phyloP scores from a whole-genome alignment of 2,329 filamentous ascomycete genomes.

The Dothideomycetes sp. region DNA sequence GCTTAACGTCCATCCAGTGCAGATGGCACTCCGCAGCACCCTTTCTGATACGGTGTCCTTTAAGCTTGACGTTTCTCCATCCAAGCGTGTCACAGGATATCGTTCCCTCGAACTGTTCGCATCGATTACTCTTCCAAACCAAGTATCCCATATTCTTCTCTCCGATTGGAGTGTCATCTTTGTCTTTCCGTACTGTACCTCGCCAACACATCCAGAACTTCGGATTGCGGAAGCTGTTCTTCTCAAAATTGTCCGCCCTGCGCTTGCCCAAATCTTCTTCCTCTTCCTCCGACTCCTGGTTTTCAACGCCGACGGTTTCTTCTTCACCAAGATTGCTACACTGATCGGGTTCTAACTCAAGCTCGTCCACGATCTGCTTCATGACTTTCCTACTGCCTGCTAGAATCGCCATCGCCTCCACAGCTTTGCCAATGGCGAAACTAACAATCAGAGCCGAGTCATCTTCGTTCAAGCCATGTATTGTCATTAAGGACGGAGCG shows the following conservation, averaged over 20 bases:
- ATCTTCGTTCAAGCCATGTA: too few relatives aligned
- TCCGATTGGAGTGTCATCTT: not conserved
- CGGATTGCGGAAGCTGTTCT: constrained; percentile 5
- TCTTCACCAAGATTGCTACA: not conserved
- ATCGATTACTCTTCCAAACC: constrained; percentile 1
- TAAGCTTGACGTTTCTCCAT: constrained; percentile 2
- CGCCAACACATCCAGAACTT: constrained; percentile 4
- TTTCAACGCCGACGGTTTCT: not conserved
- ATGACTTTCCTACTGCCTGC: constrained; percentile 3
- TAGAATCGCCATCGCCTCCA: not conserved
- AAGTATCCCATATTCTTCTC: constrained; percentile 2
- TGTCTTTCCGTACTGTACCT: not conserved
- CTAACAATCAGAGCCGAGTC: too few relatives aligned
- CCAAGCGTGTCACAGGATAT: constrained; percentile 1
- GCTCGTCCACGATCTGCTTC: not conserved
- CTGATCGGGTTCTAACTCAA: not conserved
- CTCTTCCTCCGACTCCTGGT: constrained; percentile 1
- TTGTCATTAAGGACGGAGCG: too few relatives aligned
- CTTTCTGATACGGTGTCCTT: too few relatives aligned
- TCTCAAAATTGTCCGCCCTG: constrained; percentile 2
- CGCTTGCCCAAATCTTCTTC: not conserved
- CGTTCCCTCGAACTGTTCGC: constrained; percentile 4
- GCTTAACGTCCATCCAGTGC: too few relatives aligned
- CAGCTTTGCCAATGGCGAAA: too few relatives aligned
- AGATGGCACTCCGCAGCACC: too few relatives aligned